Conservation (phyloP, 1,139 yeast genomes). For the Geotrichum fermentans region DNA sequence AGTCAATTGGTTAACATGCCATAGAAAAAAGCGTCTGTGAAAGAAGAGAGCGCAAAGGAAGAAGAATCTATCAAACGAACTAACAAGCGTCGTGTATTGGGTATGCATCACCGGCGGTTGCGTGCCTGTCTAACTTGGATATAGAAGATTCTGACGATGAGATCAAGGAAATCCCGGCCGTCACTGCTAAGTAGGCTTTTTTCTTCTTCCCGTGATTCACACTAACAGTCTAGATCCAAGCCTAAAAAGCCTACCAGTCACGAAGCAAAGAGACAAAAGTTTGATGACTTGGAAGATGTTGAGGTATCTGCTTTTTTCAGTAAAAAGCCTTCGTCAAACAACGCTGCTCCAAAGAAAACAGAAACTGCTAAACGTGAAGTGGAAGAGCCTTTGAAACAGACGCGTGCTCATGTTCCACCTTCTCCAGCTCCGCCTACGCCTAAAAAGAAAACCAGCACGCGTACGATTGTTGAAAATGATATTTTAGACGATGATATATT, state of each 20-base stretch:
- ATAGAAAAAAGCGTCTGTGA: neutral
- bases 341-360: neutral
- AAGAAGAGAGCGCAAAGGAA: too few relatives aligned
- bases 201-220: too few relatives aligned
- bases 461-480: neutral
- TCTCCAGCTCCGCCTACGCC: neutral
- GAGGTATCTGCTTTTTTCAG: slow-evolving; percentile 25
- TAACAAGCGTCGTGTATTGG: slow-evolving; percentile 12
- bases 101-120: neutral
- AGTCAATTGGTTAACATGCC: too few relatives aligned
- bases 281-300: slow-evolving; percentile 22
- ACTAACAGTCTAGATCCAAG: too few relatives aligned
- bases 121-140: neutral
- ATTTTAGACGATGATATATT: slow-evolving; percentile 13
- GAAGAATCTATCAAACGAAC: slow-evolving; percentile 4
- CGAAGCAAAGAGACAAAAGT: slow-evolving; percentile 14
- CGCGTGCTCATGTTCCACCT: neutral
- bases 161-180: slow-evolving; percentile 4
- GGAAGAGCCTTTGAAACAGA: neutral
- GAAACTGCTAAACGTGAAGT: neutral
- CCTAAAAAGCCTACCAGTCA: slow-evolving; percentile 10
- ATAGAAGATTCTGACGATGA: slow-evolving; percentile 18
- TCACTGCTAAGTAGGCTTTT: neutral
- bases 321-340: slow-evolving; percentile 13
- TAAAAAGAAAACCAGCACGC: neutral